These are phyloP conservation scores for Leccinum rimulosum DNA, from an alignment of 768 basidiomycete species.

Conservation along the genomic window DNA sequence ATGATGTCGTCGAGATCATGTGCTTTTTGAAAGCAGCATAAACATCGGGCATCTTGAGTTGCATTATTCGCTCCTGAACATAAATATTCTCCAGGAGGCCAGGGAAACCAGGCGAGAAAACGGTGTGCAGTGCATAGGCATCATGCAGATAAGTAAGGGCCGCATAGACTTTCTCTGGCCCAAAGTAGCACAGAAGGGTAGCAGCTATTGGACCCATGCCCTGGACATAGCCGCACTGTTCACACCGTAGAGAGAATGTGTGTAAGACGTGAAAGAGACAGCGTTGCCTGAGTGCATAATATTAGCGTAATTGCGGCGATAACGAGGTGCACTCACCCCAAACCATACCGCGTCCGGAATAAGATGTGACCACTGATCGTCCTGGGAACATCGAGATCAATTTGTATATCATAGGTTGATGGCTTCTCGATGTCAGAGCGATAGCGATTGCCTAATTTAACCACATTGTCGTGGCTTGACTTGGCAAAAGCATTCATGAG, in stretches of 20 bases:
- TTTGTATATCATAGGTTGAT: constrained; percentile 91
- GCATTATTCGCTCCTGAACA: constrained; percentile 86
- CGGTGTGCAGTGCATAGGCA: constrained; percentile 78
- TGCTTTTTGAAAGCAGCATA: constrained; percentile 83
- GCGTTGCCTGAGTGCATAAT: constrained; percentile 64
- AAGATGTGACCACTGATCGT: constrained; percentile 94
- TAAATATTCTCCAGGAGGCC: constrained; percentile 96
- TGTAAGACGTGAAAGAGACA: constrained; percentile 95
- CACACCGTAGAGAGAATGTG: constrained; percentile 83
- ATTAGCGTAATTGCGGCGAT: constrained; percentile 10
- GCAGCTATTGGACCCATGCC: constrained; percentile 99
- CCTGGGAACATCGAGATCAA: constrained; percentile 95
- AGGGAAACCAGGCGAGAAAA: constrained; percentile 94
- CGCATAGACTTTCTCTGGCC: constrained; percentile 84
- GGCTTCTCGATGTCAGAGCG: constrained; percentile 70
- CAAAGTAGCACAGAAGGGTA: constrained; percentile 90
- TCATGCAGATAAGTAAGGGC: constrained; percentile 88
- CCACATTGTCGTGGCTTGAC: constrained; percentile 44
- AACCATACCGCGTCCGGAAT: constrained; percentile 94
- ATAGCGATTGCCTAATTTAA: constrained; percentile 48
- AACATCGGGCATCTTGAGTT: constrained; percentile 86
- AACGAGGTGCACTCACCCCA: constrained; percentile 62
- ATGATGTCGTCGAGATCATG: constrained; percentile 89
- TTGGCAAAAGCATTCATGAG: constrained; percentile 59
- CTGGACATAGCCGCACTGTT: constrained; percentile 91